Evolutionary conservation across 2,329 filamentous ascomycete species (phyloP).

Genomic region (Ceratocystis variospora): DNA sequence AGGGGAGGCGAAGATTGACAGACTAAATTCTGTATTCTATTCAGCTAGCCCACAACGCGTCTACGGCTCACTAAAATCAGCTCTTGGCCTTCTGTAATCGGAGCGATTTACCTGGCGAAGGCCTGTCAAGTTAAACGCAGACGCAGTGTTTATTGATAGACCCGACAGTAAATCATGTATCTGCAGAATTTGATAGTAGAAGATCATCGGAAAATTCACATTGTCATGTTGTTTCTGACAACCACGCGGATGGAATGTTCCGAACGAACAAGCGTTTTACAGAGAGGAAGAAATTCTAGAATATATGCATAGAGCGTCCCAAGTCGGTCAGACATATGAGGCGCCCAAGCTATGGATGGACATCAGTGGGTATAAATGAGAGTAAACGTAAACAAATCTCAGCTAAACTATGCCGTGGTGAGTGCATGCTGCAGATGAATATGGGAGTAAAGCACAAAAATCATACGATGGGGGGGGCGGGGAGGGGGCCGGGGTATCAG

Average conservation of each 20-base stretch:
- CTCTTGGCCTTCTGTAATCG: not conserved
- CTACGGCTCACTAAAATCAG: not conserved
- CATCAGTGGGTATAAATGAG: not conserved
- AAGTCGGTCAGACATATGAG: too few species aligned
- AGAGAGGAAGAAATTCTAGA: too few species aligned
- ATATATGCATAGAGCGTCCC: too few species aligned
- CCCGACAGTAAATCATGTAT: not conserved
- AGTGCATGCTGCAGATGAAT: not conserved
- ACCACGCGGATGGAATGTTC: not conserved
- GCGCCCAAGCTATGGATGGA: too few species aligned
- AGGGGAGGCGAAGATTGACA: too few species aligned
- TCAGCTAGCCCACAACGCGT: not conserved
- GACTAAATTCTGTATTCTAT: too few species aligned
- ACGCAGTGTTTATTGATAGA: not conserved
- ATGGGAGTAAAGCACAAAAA: not conserved
- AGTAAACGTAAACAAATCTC: not conserved
- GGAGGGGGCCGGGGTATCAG: constrained; percentile 14
- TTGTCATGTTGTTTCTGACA: not conserved
- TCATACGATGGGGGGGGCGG: constrained; percentile 6
- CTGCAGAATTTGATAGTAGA: not conserved
- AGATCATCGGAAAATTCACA: not conserved
- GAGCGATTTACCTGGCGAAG: not conserved
- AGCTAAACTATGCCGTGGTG: not conserved
- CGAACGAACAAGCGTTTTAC: too few species aligned
- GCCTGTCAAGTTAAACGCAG: not conserved